These are phyloP conservation scores for Plenodomus biglobosus DNA, from an alignment of 2,329 filamentous ascomycete species.

Conservation along the genomic window DNA sequence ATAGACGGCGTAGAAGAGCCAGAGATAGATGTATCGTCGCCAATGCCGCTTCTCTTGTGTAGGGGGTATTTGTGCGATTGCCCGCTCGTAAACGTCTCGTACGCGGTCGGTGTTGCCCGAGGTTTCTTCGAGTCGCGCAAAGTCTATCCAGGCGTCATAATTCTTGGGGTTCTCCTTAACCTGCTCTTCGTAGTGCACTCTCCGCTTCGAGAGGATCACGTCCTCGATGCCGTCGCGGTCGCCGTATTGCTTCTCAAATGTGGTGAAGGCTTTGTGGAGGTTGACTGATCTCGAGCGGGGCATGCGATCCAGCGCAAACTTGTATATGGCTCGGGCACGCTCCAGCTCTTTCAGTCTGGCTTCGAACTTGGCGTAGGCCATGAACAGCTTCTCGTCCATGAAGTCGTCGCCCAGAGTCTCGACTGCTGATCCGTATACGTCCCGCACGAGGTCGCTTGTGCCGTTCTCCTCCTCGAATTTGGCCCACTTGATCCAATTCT, in stretches of 20 bases:
- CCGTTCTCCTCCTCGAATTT: slow-evolving; percentile 96
- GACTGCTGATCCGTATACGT: slow-evolving; percentile 86
- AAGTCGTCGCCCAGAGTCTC: slow-evolving; percentile 92
- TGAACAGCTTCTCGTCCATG: slow-evolving; percentile 94
- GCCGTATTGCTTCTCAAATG: slow-evolving; percentile 97
- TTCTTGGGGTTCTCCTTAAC: slow-evolving; percentile 93
- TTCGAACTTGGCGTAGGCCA: slow-evolving; percentile 93
- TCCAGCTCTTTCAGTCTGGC: slow-evolving; percentile 94
- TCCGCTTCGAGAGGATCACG: slow-evolving; percentile 89
- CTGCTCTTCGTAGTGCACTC: slow-evolving; percentile 91
- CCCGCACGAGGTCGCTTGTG: slow-evolving; percentile 85
- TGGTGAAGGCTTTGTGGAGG: slow-evolving; percentile 92
- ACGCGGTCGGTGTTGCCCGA: slow-evolving; percentile 80
- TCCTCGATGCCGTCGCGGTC: slow-evolving; percentile 92
- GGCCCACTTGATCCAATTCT: slow-evolving; percentile 98
- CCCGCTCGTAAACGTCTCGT: slow-evolving; percentile 90
- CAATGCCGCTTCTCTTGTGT: slow-evolving; percentile 97
- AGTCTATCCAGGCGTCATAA: slow-evolving; percentile 97
- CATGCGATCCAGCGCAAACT: slow-evolving; percentile 89
- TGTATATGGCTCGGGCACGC: slow-evolving; percentile 91
- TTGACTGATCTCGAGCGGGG: slow-evolving; percentile 81
- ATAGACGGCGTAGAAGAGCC: slow-evolving; percentile 96
- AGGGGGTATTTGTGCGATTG: slow-evolving; percentile 91
- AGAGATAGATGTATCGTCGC: slow-evolving; percentile 95
- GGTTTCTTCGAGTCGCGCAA: slow-evolving; percentile 84